A percentile compares a stretch with the other conserved stretches of the same genome.
Evolutionary conservation across 1,284 basidiomycete genomes (phyloP).

Genomic region (Ceratobasidium sp.): DNA sequence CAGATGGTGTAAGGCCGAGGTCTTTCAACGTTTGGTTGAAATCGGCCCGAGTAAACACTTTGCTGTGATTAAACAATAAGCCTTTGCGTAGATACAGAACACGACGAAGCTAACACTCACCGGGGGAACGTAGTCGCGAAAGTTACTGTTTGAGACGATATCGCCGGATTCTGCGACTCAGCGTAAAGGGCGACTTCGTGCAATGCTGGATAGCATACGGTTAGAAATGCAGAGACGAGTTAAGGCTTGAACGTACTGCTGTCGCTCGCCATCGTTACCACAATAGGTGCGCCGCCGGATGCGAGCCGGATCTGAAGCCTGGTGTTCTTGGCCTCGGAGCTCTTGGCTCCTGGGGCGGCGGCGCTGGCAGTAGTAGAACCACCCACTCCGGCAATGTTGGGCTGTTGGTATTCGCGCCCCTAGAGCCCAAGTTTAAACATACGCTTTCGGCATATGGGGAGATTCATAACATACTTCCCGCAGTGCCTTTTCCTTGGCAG

Average conservation of each 20-base stretch:
- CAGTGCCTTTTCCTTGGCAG: slow-evolving; percentile 85
- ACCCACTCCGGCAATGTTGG: slow-evolving; percentile 52
- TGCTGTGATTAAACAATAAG: slow-evolving; percentile 56
- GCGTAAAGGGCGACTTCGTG: slow-evolving; percentile 86
- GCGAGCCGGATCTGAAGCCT: slow-evolving; percentile 81
- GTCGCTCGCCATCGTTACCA: slow-evolving; percentile 79
- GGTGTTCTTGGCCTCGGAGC: slow-evolving; percentile 81
- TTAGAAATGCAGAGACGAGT: neutral
- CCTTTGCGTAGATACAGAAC: slow-evolving; percentile 18
- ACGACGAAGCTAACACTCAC: slow-evolving; percentile 54
- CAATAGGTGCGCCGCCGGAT: slow-evolving; percentile 77
- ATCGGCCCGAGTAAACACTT: slow-evolving; percentile 68
- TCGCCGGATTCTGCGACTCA: slow-evolving; percentile 70
- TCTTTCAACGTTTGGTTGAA: slow-evolving; percentile 72
- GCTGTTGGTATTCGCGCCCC: slow-evolving; percentile 46
- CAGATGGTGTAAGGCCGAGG: slow-evolving; percentile 78
- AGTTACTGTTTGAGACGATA: slow-evolving; percentile 76
- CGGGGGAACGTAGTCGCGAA: slow-evolving; percentile 84
- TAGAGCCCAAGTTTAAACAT: slow-evolving; percentile 52
- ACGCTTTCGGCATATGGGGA: slow-evolving; percentile 44
- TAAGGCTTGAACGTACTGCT: slow-evolving; percentile 62
- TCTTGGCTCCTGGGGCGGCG: slow-evolving; percentile 58
- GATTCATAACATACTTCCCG: slow-evolving; percentile 67
- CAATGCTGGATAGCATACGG: slow-evolving; percentile 60
- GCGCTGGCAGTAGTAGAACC: slow-evolving; percentile 52